These are phyloP conservation scores for Colletotrichum sp. DNA, from an alignment of 2,329 filamentous ascomycete species.

Conservation along the genomic window DNA sequence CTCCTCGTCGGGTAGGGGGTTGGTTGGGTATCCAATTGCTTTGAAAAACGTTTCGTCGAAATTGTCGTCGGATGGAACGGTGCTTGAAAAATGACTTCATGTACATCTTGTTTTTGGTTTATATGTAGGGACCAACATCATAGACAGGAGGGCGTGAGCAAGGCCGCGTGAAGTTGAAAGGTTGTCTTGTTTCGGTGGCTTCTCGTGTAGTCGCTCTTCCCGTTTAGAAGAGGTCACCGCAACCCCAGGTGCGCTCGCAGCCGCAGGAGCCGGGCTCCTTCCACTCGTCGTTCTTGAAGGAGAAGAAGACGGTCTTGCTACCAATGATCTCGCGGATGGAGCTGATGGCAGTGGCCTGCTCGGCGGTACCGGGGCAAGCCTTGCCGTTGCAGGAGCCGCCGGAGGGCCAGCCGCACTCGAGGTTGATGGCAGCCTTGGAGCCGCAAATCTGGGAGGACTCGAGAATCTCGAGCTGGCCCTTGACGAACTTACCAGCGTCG, in stretches of 20 bases:
- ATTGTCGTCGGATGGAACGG: neutral
- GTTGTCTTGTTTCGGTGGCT: neutral
- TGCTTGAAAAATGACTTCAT: neutral
- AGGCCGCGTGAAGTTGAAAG: neutral
- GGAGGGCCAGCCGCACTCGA: slow-evolving; percentile 92
- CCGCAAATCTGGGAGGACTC: slow-evolving; percentile 65
- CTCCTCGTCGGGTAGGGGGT: neutral
- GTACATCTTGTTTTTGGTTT: neutral
- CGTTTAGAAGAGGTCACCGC: slow-evolving; percentile 52
- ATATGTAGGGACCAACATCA: neutral
- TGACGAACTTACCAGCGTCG: slow-evolving; percentile 78
- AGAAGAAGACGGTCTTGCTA: slow-evolving; percentile 79
- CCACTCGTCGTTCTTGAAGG: slow-evolving; percentile 80
- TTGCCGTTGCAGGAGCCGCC: slow-evolving; percentile 71
- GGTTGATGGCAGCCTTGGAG: slow-evolving; percentile 76
- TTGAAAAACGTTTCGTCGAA: neutral
- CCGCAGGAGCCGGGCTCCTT: slow-evolving; percentile 72
- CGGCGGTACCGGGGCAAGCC: slow-evolving; percentile 68
- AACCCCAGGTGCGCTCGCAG: slow-evolving; percentile 86
- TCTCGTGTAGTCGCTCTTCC: neutral
- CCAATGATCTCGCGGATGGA: slow-evolving; percentile 72
- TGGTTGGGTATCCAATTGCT: neutral
- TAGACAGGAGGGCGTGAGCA: neutral
- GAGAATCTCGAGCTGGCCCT: slow-evolving; percentile 74
- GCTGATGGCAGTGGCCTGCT: slow-evolving; percentile 77